Base-by-base conservation (phyloP, 805 yeast species). In the Kuraishia cidri region DNA sequence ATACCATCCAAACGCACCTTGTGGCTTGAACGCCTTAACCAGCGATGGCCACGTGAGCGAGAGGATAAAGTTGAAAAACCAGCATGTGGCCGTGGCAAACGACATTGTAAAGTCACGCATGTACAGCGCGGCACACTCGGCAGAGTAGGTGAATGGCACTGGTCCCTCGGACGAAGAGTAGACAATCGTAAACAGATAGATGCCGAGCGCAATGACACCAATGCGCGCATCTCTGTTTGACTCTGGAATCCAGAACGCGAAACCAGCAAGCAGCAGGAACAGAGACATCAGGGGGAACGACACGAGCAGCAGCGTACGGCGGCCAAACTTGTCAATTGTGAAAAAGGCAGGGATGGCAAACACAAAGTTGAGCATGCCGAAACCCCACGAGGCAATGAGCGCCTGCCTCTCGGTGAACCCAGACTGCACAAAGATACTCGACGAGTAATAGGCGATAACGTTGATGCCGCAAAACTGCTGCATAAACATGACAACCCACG, bases 391-490 rank as follows among this genome's bases (percentile, higher is more conserved):
- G 0, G 94, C 94, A 44, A 80, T 58, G 48, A 85, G 56, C 0
- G 94, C 77, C 37, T 71, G 64, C 39, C 70, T 63, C 39, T 69
- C 73, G 26, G 70, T 55, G 55, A 79, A 77, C 27, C 80, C 81
- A 15, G 87, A 74, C 36, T 76, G 68, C 15, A 67, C 54, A 58
- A 85, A 85, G 37, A 85, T 84, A 7, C 81, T 66, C 0, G 92
- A 78, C 1, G 90, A 80, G 56, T 82, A 85, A 58, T 83, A 81
- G 13, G 94, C 90, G 56, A 85, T 83, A 33, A 84, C 90, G 48
- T 85, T 85, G 53, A 85, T 74, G 45, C 95, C 95, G 58, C 94
- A 85, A 60, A 84, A 81, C 54, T 85, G 94, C 61, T 85, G 95
- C 85, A 80, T 79, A 50, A 84, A 81, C 75, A 86, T 85, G 38